phyloP scores from a whole-genome alignment of 2,329 filamentous ascomycete species.

The Scedosporium boydii region DNA sequence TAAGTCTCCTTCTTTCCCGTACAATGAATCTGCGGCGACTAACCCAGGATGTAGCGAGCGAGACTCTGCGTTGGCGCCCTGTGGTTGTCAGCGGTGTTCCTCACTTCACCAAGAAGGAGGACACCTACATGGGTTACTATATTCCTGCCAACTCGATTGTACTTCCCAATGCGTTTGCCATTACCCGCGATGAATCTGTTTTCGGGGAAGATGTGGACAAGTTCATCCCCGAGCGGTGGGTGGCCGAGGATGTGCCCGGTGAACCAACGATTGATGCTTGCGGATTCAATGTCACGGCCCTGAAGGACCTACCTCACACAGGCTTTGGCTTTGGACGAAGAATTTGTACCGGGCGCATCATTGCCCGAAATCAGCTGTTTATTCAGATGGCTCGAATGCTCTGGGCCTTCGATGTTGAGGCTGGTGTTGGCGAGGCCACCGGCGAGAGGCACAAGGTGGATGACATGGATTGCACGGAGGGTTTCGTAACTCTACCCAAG shows the following conservation, averaged over 20 bases:
- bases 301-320: conserved; percentile 19
- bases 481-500: conserved; percentile 17
- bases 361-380: conserved; percentile 37
- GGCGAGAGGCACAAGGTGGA: conserved; percentile 13
- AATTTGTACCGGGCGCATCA: conserved; percentile 30
- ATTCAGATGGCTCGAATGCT: conserved; percentile 31
- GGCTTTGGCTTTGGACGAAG: conserved; percentile 41
- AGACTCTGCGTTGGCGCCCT: conserved; percentile 35
- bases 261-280: conserved; percentile 5
- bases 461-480: conserved; percentile 16
- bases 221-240: conserved; percentile 25
- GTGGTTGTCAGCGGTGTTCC: conserved; percentile 26
- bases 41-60: conserved; percentile 19
- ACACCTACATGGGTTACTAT: conserved; percentile 25
- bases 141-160: conserved; percentile 34
- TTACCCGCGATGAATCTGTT: conserved; percentile 23
- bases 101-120: conserved; percentile 24
- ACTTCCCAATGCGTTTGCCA: conserved; percentile 30
- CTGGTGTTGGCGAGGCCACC: conserved; percentile 12
- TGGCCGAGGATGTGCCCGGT: conserved; percentile 8
- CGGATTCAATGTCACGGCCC: conserved; percentile 9
- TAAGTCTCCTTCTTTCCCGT: not conserved
- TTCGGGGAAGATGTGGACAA: conserved; percentile 27
- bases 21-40: not conserved
- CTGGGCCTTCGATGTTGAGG: conserved; percentile 37